These are phyloP conservation scores for Senecio squalidus DNA, from an alignment of 140 eudicot genomes.

Conservation along the genomic window DNA sequence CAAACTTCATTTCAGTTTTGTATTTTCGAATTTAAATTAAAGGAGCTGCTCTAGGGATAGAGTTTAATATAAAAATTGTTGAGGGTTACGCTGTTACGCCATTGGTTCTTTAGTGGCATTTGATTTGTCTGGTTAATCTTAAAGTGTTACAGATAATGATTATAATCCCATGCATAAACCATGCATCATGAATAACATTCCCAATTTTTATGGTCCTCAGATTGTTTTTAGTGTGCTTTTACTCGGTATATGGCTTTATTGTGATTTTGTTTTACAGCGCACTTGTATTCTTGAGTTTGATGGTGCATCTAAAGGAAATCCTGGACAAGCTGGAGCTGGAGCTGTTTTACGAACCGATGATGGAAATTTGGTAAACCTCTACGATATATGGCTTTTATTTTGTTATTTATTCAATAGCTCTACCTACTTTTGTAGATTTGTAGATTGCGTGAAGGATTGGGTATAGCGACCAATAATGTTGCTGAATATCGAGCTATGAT, in stretches of 20 bases:
- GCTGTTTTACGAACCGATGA: slow-evolving; percentile 68
- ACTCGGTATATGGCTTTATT: slow-evolving; percentile 7
- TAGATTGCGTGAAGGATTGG: slow-evolving; percentile 91
- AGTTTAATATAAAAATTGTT: background rate
- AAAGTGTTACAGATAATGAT: background rate
- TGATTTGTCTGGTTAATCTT: background rate
- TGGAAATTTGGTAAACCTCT: slow-evolving; percentile 55
- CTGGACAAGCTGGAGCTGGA: slow-evolving; percentile 99
- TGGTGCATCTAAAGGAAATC: slow-evolving; percentile 99
- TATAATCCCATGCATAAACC: background rate
- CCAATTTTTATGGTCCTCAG: background rate
- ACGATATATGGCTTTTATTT: background rate
- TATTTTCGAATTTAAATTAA: background rate
- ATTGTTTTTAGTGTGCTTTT: slow-evolving; percentile 1
- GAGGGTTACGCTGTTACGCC: background rate
- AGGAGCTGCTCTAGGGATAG: background rate
- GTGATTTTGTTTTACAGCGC: slow-evolving; percentile 37
- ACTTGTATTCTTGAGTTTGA: slow-evolving; percentile 89
- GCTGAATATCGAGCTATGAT: slow-evolving; percentile 95
- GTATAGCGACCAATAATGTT: slow-evolving; percentile 74
- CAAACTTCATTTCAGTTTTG: background rate
- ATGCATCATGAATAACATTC: too few relatives aligned
- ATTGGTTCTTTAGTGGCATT: background rate
- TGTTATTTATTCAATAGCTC: background rate
- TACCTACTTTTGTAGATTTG: slow-evolving; percentile 46